Conservation (phyloP, 2,329 filamentous ascomycete genomes). For the Colletotrichum higginsianum region DNA sequence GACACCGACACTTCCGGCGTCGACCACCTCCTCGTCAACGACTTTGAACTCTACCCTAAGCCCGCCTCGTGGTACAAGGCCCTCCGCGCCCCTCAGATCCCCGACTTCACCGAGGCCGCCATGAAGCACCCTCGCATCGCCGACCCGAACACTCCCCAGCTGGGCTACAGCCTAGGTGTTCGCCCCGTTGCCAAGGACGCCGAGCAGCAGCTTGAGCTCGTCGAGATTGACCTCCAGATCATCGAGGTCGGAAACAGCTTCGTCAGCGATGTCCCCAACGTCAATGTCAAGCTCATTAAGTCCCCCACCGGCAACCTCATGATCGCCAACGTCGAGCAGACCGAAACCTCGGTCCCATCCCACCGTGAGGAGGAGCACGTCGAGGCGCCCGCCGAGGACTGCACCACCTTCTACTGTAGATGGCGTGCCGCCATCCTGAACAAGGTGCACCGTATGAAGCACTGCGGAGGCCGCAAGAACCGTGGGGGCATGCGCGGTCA, state of each 20-base stretch:
- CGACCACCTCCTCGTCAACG: conserved; percentile 71
- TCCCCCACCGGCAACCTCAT: conserved; percentile 68
- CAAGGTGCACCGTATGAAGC: conserved; percentile 49
- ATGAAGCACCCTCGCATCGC: conserved; percentile 51
- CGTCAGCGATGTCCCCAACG: conserved; percentile 66
- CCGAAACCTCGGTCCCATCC: conserved; percentile 45
- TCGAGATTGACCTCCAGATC: conserved; percentile 71
- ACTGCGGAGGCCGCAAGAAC: conserved; percentile 54
- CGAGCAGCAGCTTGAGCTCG: conserved; percentile 65
- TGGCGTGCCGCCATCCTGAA: conserved; percentile 65
- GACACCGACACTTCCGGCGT: conserved; percentile 57
- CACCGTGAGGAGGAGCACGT: conserved; percentile 47
- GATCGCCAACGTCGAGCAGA: conserved; percentile 64
- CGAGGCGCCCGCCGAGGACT: conserved; percentile 46
- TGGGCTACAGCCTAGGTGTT: conserved; percentile 66
- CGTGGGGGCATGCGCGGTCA: conserved; percentile 44
- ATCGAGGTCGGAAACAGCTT: conserved; percentile 72
- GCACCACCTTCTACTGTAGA: conserved; percentile 67
- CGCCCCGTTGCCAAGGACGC: conserved; percentile 62
- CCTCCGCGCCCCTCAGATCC: conserved; percentile 63
- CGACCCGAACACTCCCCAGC: conserved; percentile 51
- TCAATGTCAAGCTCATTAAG: conserved; percentile 75
- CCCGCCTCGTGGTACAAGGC: conserved; percentile 61
- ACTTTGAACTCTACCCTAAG: conserved; percentile 71
- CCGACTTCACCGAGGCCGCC: conserved; percentile 51